Evolutionary conservation across 1,284 basidiomycete species (phyloP).

Genomic region (Marasmius tenuissimus): DNA sequence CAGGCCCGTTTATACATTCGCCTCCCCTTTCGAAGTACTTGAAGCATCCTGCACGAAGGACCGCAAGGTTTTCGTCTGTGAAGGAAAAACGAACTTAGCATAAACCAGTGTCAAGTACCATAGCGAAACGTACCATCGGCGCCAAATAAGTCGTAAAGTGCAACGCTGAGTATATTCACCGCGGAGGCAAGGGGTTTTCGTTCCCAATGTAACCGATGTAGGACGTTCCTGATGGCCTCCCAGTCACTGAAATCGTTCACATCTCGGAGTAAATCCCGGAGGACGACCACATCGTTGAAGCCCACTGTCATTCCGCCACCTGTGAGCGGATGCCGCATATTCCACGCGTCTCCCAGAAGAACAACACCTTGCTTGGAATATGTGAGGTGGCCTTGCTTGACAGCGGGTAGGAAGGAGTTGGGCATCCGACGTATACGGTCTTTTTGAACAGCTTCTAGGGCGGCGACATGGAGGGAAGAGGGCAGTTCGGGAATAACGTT

Average conservation of each 20-base stretch:
- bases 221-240: slow-evolving; percentile 3
- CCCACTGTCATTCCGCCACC: slow-evolving; percentile 98
- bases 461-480: slow-evolving; percentile 58
- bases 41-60: slow-evolving; percentile 93
- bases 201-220: slow-evolving; percentile 77
- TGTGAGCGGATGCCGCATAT: slow-evolving; percentile 98
- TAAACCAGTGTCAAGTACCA: neutral
- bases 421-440: slow-evolving; percentile 91
- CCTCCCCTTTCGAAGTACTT: slow-evolving; percentile 97
- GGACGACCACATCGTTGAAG: slow-evolving; percentile 78
- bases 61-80: slow-evolving; percentile 74
- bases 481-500: slow-evolving; percentile 84
- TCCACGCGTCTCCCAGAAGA: slow-evolving; percentile 95
- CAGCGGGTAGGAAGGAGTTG: slow-evolving; percentile 90
- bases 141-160: slow-evolving; percentile 89
- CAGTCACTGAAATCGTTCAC: slow-evolving; percentile 39
- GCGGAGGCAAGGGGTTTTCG: slow-evolving; percentile 82
- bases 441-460: slow-evolving; percentile 62
- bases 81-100: neutral
- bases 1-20: slow-evolving; percentile 86
- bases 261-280: slow-evolving; percentile 61
- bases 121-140: slow-evolving; percentile 67
- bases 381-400: slow-evolving; percentile 63
- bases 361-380: slow-evolving; percentile 69
- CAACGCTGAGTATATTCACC: slow-evolving; percentile 89